Base-by-base conservation (phyloP, 2,329 filamentous ascomycete genomes). In the Domatiomyces globalis region DNA sequence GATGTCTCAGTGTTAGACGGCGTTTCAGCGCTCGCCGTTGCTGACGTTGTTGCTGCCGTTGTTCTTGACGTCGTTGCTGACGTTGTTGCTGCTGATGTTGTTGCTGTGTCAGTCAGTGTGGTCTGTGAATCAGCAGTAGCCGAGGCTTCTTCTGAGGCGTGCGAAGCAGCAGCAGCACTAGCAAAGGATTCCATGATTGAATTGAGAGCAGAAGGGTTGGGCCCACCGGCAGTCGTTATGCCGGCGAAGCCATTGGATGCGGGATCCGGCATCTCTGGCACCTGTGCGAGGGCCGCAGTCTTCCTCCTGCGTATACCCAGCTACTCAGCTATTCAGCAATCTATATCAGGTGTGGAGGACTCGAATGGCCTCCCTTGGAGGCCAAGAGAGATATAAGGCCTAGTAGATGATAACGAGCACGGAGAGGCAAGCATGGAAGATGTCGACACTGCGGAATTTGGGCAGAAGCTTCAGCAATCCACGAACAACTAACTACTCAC, bases 81-180 rank as follows among this genome's bases (percentile, higher is more conserved):
- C 25, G 8, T 45, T 49, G n/a, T 50, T 51, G 43, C 44, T 15
- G 5, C n/a, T 33, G 33, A 46, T 53, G 12, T 58, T 49, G 29
- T 51, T 55, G 15, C 25, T 44, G 9, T 55, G 18, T 1, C 51
- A 57, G 56, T 50, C 19, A 43, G 25, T 19, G 53, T 27, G 45
- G 47, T 51, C 25, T 43, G 43, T 7, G 56, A 17, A n/a, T 19
- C 43, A 5, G 50, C 45, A 10, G 25, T 43, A 29, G 20, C 43
- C 18, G 22, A 20, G 18, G 48, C 36, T 43, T 33, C 43, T 43
- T 6, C 51, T 54, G 51, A 56, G 52, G 49, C 47, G 51, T 10
- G 19, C 49, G 25, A 39, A 15, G 33, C 29, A 9, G 29, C 33
- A 39, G 33, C 33, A 39, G 33, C 33, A 39, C 33, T 39, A 15